phyloP scores from a whole-genome alignment of 495 filamentous ascomycete genomes.

The Gamarada debralockiae region DNA sequence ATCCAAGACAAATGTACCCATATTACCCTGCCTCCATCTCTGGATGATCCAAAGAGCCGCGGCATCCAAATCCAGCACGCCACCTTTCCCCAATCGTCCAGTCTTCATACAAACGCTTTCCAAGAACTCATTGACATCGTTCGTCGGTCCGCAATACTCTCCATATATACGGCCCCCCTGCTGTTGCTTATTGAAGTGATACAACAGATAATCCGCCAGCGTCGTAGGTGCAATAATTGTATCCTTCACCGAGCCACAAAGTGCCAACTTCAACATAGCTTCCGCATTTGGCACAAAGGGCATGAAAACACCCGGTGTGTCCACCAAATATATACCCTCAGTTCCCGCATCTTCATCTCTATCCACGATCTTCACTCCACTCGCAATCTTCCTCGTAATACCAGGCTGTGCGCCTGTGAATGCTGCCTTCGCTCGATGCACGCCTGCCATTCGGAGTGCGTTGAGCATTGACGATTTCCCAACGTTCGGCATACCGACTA shows the following conservation, averaged over 20 bases:
- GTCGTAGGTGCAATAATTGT: slow-evolving; percentile 70
- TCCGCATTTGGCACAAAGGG: slow-evolving; percentile 82
- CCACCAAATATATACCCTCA: slow-evolving; percentile 43
- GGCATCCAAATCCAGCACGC: slow-evolving; percentile 63
- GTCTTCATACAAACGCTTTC: slow-evolving; percentile 63
- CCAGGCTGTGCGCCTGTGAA: slow-evolving; percentile 83
- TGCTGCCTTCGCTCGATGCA: slow-evolving; percentile 64
- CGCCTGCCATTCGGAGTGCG: slow-evolving; percentile 66
- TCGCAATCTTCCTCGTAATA: slow-evolving; percentile 80
- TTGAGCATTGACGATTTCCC: slow-evolving; percentile 92
- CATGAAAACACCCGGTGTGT: slow-evolving; percentile 79
- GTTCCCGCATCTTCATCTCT: slow-evolving; percentile 26
- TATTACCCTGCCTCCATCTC: slow-evolving; percentile 71
- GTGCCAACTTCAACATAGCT: slow-evolving; percentile 86
- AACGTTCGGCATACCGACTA: slow-evolving; percentile 97
- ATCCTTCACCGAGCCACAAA: slow-evolving; percentile 90
- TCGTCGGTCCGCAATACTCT: slow-evolving; percentile 68
- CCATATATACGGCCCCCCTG: slow-evolving; percentile 42
- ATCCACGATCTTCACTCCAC: slow-evolving; percentile 69
- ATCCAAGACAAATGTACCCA: slow-evolving; percentile 80
- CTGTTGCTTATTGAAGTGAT: slow-evolving; percentile 61
- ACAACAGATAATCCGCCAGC: slow-evolving; percentile 86
- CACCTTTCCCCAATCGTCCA: slow-evolving; percentile 74
- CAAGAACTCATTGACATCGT: slow-evolving; percentile 70
- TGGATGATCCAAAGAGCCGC: slow-evolving; percentile 81